Conservation (phyloP, 2,329 filamentous ascomycete genomes). For the Diaporthe humulicola region DNA sequence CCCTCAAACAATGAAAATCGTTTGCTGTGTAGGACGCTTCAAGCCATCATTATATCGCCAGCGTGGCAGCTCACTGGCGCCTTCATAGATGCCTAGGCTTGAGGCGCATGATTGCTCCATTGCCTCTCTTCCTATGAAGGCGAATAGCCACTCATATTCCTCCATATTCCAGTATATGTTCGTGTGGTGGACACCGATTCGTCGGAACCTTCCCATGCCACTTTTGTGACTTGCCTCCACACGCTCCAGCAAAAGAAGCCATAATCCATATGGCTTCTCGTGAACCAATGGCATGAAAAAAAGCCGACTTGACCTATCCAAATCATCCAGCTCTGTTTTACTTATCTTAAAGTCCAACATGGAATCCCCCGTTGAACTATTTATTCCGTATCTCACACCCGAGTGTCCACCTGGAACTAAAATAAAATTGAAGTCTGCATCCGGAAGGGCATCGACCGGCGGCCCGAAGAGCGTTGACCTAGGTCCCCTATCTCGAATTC, state of each 20-base stretch:
- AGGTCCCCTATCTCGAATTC: too few relatives aligned
- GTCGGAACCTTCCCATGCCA: slow-evolving; percentile 8
- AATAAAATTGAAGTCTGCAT: too few relatives aligned
- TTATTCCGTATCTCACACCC: too few relatives aligned
- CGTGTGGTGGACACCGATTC: background rate
- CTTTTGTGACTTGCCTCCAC: background rate
- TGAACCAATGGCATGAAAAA: background rate
- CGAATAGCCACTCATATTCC: too few relatives aligned
- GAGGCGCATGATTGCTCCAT: too few relatives aligned
- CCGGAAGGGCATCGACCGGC: too few relatives aligned
- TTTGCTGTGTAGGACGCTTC: background rate
- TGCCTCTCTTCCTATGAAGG: too few relatives aligned
- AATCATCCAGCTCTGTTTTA: background rate
- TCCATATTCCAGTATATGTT: background rate
- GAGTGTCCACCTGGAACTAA: too few relatives aligned
- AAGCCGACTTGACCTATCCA: background rate
- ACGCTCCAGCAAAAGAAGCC: background rate
- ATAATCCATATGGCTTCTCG: background rate
- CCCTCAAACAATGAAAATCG: background rate
- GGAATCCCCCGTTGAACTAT: too few relatives aligned
- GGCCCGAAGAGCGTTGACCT: too few relatives aligned
- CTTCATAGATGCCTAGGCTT: background rate
- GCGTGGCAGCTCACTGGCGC: background rate
- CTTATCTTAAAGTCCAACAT: background rate
- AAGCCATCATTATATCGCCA: background rate